Evolutionary conservation across 2,329 filamentous ascomycete genomes (phyloP), one percentile per base, ranked within the genome.

Genomic region (Cercospora sojina): DNA sequence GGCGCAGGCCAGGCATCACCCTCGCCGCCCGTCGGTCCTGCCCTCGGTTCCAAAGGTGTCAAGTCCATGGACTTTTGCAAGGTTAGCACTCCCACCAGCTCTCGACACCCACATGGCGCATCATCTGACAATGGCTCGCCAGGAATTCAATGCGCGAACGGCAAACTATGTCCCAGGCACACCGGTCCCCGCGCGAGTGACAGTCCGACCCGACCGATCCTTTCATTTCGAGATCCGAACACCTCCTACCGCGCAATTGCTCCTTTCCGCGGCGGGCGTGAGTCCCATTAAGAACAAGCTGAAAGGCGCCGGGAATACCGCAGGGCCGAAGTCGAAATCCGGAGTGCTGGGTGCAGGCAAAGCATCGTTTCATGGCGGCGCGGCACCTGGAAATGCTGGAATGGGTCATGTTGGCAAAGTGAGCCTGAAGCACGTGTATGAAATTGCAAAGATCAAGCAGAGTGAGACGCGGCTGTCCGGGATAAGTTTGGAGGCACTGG

Each of bases 31-130:
- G 93, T 99, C 75, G 95, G 95, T 84, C 95, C 95, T 66, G 95
- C 95, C 62, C 86, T 99, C 71, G 95, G 95, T 82, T 94, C 90
- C 79, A 98, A 97, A 84, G 95, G 95, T 84, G 91, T 99, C 69
- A 99, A 99, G 84, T 96, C 91, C 66, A 99, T 99, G 90, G 95
- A 99, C 82, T 99, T 98, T 80, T 98, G 95, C 88, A 98, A 98
- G 86, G 94, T 96, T 79, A 65, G 77, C 59, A n/a, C 47, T 41
- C 49, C 62, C 49, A 43, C 57, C 8, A 56, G 47, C 59, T 62
- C 55, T 35, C 16, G 20, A 55, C 43, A 43, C 23, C 9, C 35
- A 25, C 27, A n/a, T 56, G 20, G 51, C 51, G 51, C 62, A 27
- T 47, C 35, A 53, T 61, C 67, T 65, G 53, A 65, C 51, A 31